Conservation (phyloP, 2,329 filamentous ascomycete species). For the Moelleriella libera region DNA sequence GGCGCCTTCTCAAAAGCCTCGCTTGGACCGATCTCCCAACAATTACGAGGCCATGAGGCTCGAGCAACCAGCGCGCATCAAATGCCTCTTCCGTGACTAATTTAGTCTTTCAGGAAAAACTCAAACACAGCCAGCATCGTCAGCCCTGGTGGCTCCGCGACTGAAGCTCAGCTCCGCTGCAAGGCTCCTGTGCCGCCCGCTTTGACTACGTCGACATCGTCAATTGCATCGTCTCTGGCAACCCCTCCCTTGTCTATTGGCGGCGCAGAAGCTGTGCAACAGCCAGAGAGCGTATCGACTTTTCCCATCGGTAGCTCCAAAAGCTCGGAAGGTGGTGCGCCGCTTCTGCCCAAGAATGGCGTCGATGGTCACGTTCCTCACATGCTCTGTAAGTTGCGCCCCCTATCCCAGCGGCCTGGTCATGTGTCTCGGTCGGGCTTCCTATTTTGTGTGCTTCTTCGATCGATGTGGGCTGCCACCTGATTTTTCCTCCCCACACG, state of each 20-base stretch:
- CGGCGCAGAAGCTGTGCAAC: no score
- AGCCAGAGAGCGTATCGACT: constrained; percentile 16
- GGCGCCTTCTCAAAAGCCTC: no score
- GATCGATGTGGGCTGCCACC: constrained; percentile 8
- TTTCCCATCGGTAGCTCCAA: constrained; percentile 10
- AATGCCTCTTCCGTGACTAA: constrained; percentile 7
- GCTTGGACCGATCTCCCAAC: no score
- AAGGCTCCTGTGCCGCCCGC: constrained; percentile 3
- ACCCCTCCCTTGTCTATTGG: neutral
- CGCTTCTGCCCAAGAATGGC: constrained; percentile 1
- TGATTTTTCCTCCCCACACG: no score
- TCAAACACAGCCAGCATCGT: constrained; percentile 23
- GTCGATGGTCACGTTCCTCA: constrained; percentile 31
- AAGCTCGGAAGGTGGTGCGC: neutral
- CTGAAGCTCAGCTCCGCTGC: constrained; percentile 23
- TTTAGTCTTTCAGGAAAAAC: constrained; percentile 24
- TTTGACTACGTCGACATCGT: neutral
- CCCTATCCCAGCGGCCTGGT: neutral
- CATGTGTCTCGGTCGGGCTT: constrained; percentile 2
- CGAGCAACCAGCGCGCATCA: no score
- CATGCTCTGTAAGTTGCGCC: constrained; percentile 29
- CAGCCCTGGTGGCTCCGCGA: constrained; percentile 15
- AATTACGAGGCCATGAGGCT: no score
- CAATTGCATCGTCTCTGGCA: neutral
- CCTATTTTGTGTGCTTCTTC: constrained; percentile 1